phyloP scores from a whole-genome alignment of 2,329 filamentous ascomycete species.

The Stachybotrys chlorohalonatus region DNA sequence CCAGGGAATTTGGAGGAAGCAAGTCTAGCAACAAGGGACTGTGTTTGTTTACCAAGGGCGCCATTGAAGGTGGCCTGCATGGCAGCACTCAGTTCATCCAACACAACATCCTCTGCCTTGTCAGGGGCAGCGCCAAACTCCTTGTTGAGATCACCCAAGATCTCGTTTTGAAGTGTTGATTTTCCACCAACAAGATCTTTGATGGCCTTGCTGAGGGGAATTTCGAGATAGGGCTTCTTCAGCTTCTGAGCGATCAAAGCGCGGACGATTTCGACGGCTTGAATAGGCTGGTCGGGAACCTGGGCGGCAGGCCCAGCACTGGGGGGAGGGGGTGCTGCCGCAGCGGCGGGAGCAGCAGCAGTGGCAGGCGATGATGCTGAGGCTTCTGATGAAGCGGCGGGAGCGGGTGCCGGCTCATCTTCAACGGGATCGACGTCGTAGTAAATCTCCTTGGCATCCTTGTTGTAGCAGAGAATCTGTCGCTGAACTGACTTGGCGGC shows the following conservation, averaged over 20 bases:
- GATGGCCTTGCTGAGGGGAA: constrained; percentile 92
- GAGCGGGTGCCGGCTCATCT: constrained; percentile 67
- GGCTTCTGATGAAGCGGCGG: constrained; percentile 36
- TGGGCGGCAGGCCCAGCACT: constrained; percentile 79
- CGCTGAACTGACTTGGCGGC: constrained; percentile 92
- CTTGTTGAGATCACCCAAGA: constrained; percentile 93
- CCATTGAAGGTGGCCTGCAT: constrained; percentile 99
- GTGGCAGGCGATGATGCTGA: constrained; percentile 45
- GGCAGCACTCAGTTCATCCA: constrained; percentile 87
- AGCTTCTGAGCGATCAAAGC: constrained; percentile 92
- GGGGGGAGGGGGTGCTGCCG: constrained; percentile 50
- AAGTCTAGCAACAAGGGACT: constrained; percentile 83
- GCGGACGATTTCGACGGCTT: constrained; percentile 82
- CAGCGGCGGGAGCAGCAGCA: constrained; percentile 44
- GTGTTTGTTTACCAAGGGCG: constrained; percentile 93
- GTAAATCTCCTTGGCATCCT: constrained; percentile 98
- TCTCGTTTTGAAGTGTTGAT: constrained; percentile 97
- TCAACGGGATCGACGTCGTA: constrained; percentile 95
- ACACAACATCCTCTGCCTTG: constrained; percentile 93
- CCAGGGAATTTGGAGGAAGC: constrained; percentile 99
- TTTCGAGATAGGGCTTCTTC: constrained; percentile 84
- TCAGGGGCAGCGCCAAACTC: constrained; percentile 97
- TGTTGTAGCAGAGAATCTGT: constrained; percentile 98
- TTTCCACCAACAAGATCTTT: constrained; percentile 98
- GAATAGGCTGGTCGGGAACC: constrained; percentile 78